These are phyloP conservation scores for Quercus phellos DNA, from an alignment of 331 rosid species.

Conservation along the genomic window DNA sequence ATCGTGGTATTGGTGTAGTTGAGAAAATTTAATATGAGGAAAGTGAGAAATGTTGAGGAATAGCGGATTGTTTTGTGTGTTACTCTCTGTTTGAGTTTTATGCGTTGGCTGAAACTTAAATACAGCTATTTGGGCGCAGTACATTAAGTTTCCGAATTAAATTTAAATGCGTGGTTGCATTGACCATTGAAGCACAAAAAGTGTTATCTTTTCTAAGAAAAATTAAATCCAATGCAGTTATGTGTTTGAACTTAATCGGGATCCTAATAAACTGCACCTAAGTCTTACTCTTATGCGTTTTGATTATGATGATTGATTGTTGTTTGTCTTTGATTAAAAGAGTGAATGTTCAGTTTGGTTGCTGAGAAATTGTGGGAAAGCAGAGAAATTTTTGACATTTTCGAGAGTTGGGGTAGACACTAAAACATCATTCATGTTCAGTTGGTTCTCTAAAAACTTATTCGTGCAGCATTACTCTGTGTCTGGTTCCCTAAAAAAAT, in stretches of 20 bases:
- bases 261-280: too few relatives aligned
- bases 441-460: neutral
- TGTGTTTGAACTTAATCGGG: too few relatives aligned
- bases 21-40: slow-evolving; percentile 7
- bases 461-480: neutral
- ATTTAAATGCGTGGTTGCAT: too few relatives aligned
- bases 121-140: too few relatives aligned
- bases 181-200: too few relatives aligned
- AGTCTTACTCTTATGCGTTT: neutral
- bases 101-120: too few relatives aligned
- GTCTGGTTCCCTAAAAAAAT: neutral
- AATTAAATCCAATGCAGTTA: too few relatives aligned
- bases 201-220: too few relatives aligned
- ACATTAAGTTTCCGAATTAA: too few relatives aligned
- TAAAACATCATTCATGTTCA: too few relatives aligned
- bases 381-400: neutral
- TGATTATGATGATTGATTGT: neutral
- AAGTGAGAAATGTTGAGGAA: neutral
- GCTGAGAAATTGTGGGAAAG: neutral
- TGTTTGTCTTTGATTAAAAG: neutral
- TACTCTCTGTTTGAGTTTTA: too few relatives aligned
- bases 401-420: neutral
- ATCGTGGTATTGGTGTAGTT: slow-evolving; percentile 5
- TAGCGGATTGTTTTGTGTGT: too few relatives aligned
- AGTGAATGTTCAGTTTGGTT: neutral